Conservation (phyloP, 2,329 filamentous ascomycete genomes). For the Tolypocladium ovalisporum region DNA sequence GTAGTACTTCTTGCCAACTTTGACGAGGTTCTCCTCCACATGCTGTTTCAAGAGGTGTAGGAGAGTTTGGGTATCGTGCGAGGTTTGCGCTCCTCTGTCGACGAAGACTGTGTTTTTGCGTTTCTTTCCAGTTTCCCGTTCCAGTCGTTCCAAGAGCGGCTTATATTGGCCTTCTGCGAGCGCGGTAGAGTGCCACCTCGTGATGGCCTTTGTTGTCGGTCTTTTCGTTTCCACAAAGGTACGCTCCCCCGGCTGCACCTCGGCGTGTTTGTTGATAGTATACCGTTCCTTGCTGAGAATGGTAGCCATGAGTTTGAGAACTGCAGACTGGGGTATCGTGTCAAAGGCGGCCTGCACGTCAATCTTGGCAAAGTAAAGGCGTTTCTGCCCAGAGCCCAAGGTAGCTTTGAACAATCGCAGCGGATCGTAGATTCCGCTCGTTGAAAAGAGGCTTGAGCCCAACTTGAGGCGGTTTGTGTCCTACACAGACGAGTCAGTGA, state of each 20-base stretch:
- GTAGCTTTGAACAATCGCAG: conserved; percentile 57
- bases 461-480: conserved; percentile 44
- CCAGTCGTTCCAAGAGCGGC: conserved; percentile 34
- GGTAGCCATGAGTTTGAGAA: conserved; percentile 55
- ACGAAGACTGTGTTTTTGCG: conserved; percentile 68
- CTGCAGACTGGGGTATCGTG: conserved; percentile 73
- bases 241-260: conserved; percentile 45
- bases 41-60: conserved; percentile 67
- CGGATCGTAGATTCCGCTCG: conserved; percentile 66
- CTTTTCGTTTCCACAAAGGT: conserved; percentile 8
- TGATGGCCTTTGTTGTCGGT: conserved; percentile 24
- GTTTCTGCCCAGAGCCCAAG: conserved; percentile 24
- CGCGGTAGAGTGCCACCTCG: conserved; percentile 44
- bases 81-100: conserved; percentile 50
- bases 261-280: conserved; percentile 60
- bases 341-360: conserved; percentile 92
- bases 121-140: conserved; percentile 23
- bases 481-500: conserved; percentile 11
- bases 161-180: conserved; percentile 27
- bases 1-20: conserved; percentile 80
- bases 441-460: conserved; percentile 72
- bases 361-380: conserved; percentile 79
- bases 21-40: conserved; percentile 74
- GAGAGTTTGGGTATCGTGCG: conserved; percentile 47
- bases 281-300: conserved; percentile 53